Evolutionary conservation across 169 alveolate genomes (phyloP), one percentile per base, ranked within the genome.

Genomic region (Plasmodium knowlesi): DNA sequence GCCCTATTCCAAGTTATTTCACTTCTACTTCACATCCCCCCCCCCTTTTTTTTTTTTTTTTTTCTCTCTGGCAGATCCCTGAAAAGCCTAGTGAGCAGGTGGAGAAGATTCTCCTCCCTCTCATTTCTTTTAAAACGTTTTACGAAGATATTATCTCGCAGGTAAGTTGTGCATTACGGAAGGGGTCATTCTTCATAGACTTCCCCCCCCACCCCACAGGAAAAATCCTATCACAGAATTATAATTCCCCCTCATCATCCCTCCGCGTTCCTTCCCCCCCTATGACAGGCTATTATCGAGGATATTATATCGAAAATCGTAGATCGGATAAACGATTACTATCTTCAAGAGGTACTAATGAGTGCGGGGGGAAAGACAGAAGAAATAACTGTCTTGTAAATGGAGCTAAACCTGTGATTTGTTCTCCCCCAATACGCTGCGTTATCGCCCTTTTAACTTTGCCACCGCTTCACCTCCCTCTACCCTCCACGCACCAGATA

Each of bases 81-180:
- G 84, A 90, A 8, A 90, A 90, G 46, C 85, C 95, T 16, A 90
- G 89, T 50, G 95, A 90, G n/a, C 90, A 90, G 5, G 91, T 90
- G 72, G 95, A 90, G 46, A 90, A 90, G 32, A 30, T 90, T 22
- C 54, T 90, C 22, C 92, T 90, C 22, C 95, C 95, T 43, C 25
- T 90, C 34, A 53, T 90, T 41, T 90, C 95, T 14, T 90, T 90
- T 41, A 80, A 82, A 81, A 22, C 54, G 1, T 90, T 80, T 82
- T 90, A 90, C 54, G 53, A 80, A 39, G 95, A 54, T 14, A 37
- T 82, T 4, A 90, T 90, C 32, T 84, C 73, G 28, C 67, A 90
- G 53, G 92, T 90, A 90, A 70, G 50, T 14, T 32, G 5, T 22
- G 2, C 41, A 82, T 5, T 6, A 3, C 37, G 14, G 1, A 57